Conservation (phyloP, 306 rosid species). For the Medicago arabica region DNA sequence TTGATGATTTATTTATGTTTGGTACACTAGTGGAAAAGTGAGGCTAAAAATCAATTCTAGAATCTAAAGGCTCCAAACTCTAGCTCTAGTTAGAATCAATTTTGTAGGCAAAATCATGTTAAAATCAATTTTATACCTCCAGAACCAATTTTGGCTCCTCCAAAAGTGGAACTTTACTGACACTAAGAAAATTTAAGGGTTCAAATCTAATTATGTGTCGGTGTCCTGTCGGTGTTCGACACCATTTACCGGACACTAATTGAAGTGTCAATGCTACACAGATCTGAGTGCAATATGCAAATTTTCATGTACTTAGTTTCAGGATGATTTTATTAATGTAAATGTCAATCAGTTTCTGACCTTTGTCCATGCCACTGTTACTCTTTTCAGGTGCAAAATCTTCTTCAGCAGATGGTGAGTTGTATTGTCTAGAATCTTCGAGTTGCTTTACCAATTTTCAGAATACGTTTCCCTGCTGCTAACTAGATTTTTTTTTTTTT, state of each 20-base stretch:
- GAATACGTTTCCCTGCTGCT: slow-evolving; percentile 38
- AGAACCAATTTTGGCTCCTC: too few relatives aligned
- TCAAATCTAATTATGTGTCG: too few relatives aligned
- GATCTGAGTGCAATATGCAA: not conserved
- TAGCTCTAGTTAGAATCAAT: too few relatives aligned
- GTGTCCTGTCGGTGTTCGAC: too few relatives aligned
- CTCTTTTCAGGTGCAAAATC: slow-evolving; percentile 84
- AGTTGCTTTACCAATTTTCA: slow-evolving; percentile 31
- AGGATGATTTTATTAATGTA: slow-evolving; percentile 18
- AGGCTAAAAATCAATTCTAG: too few relatives aligned
- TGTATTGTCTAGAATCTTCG: slow-evolving; percentile 16
- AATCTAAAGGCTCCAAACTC: too few relatives aligned
- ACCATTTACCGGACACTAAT: not conserved
- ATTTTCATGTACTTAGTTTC: slow-evolving; percentile 1
- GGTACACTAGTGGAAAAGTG: too few relatives aligned
- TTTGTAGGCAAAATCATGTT: too few relatives aligned
- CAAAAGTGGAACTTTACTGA: too few relatives aligned
- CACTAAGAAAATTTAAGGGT: too few relatives aligned
- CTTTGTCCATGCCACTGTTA: not conserved
- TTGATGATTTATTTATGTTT: too few relatives aligned
- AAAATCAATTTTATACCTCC: too few relatives aligned
- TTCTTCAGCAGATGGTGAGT: slow-evolving; percentile 99
- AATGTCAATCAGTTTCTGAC: slow-evolving; percentile 33
- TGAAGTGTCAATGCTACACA: not conserved
- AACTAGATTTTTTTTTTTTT: slow-evolving; percentile 34